A percentile compares a stretch with the other conserved stretches of the same genome.
Evolutionary conservation across 345 rosid genomes (phyloP).

Genomic region (Sisymbrium altissimum): DNA sequence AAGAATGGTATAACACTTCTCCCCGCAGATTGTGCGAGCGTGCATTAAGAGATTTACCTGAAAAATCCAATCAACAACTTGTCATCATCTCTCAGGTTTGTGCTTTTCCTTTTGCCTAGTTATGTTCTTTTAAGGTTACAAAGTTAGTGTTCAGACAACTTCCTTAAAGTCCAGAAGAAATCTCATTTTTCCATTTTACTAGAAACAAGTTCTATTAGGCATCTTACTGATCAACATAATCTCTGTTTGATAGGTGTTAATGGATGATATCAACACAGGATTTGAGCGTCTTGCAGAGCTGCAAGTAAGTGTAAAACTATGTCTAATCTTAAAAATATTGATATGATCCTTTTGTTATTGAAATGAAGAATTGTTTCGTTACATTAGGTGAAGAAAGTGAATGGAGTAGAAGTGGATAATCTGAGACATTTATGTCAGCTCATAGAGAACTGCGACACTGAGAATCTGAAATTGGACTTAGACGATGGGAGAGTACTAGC

Average conservation of each 20-base stretch:
- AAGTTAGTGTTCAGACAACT: neutral
- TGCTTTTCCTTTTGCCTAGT: neutral
- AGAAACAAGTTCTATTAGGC: neutral
- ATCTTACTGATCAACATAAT: constrained; percentile 11
- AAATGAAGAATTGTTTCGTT: too few relatives aligned
- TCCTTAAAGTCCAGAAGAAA: neutral
- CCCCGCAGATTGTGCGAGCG: constrained; percentile 81
- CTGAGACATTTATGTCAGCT: constrained; percentile 67
- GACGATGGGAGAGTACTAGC: constrained; percentile 76
- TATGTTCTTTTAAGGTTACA: neutral
- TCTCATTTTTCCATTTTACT: too few relatives aligned
- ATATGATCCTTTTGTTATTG: too few relatives aligned
- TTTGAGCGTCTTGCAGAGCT: constrained; percentile 84
- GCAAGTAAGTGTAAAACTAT: constrained; percentile 45
- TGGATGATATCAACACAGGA: constrained; percentile 89
- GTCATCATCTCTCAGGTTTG: constrained; percentile 88
- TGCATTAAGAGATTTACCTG: constrained; percentile 72
- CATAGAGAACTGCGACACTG: constrained; percentile 53
- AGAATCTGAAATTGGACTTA: constrained; percentile 68
- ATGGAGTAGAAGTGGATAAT: constrained; percentile 64
- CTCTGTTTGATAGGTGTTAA: constrained; percentile 60
- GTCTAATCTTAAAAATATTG: too few relatives aligned
- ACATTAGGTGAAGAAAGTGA: constrained; percentile 88
- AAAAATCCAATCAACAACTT: constrained; percentile 67
- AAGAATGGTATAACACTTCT: constrained; percentile 87